Percentiles rank a stretch among this genome's conserved stretches.
Evolutionary conservation across 345 rosid genomes (phyloP).

Genomic region (Trapa incisa): DNA sequence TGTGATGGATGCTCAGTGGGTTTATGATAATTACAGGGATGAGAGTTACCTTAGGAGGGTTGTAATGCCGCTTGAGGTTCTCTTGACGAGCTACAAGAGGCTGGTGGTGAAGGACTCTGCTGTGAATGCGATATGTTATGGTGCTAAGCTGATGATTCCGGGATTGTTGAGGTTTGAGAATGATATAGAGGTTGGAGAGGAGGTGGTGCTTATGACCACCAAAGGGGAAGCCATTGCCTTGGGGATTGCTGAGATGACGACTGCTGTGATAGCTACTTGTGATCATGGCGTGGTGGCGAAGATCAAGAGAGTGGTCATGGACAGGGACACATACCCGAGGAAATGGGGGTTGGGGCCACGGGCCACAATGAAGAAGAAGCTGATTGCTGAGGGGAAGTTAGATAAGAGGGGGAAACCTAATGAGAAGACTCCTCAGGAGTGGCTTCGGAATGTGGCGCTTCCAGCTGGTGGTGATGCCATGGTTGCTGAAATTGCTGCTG

Average conservation of each 20-base stretch:
- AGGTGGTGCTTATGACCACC: constrained; percentile 82
- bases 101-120: constrained; percentile 82
- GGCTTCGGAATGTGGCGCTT: constrained; percentile 60
- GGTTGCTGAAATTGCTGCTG: constrained; percentile 63
- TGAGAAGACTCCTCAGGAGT: constrained; percentile 59
- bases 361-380: constrained; percentile 78
- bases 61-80: constrained; percentile 14
- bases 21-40: too few relatives aligned
- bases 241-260: constrained; percentile 91
- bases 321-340: constrained; percentile 86
- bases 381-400: constrained; percentile 69
- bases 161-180: too few relatives aligned
- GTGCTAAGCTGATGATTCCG: too few relatives aligned
- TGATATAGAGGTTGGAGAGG: constrained; percentile 47
- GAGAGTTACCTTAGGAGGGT: too few relatives aligned
- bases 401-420: constrained; percentile 85
- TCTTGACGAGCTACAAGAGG: constrained; percentile 85
- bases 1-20: too few relatives aligned
- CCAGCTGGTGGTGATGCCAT: constrained; percentile 63
- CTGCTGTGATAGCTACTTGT: constrained; percentile 84
- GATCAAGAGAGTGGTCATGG: constrained; percentile 94
- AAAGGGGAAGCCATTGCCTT: constrained; percentile 88
- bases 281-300: constrained; percentile 91
- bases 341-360: constrained; percentile 93
- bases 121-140: constrained; percentile 77